Evolutionary conservation across 169 alveolate species (phyloP), one percentile per base, ranked within the genome.

Genomic region (Neospora caninum): DNA sequence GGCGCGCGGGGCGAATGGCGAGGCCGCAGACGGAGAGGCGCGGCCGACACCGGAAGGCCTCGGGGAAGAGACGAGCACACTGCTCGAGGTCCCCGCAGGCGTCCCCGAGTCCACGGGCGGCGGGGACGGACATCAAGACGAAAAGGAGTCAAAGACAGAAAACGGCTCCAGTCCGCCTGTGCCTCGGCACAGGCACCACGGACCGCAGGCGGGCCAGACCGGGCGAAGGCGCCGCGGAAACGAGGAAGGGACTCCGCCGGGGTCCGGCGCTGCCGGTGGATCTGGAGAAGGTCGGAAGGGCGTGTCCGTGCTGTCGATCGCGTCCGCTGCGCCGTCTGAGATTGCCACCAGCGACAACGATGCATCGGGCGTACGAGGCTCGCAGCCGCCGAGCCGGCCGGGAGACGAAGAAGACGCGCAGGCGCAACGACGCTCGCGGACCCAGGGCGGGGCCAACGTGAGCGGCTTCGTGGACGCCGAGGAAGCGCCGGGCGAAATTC

Each of bases 391-490:
- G 86, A 2, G 41, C 22, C 9, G n/a, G 41, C 31, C 41, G 39
- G 86, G 86, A 20, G 86, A 78, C 39, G 86, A 13, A n/a, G 45
- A n/a, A n/a, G 86, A 78, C 86, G 27, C 7, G 86, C 39, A 7
- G 45, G 13, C 45, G 43, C 27, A 38, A 29, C 64, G 64, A 18
- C 27, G 64, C 64, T 64, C 73, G 73, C 73, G 34, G 73, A 9
- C 31, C 31, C 73, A 49, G 58, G 58, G 58, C 58, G 82, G 22
- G 86, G 86, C 86, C 22, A 78, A 0, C 39, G 42, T 10, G 22
- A 16, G 86, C 27, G 86, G 49, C 45, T 78, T 78, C 27, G 43
- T 78, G 29, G 89, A 82, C 34, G 89, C 54, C 54, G 89, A 82
- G 38, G 89, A 82, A 25, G 25, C 31, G 64, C 45, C 4, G 27